Evolutionary conservation across 495 filamentous ascomycete genomes (phyloP).

Genomic region (Aspergillus heteromorphus): DNA sequence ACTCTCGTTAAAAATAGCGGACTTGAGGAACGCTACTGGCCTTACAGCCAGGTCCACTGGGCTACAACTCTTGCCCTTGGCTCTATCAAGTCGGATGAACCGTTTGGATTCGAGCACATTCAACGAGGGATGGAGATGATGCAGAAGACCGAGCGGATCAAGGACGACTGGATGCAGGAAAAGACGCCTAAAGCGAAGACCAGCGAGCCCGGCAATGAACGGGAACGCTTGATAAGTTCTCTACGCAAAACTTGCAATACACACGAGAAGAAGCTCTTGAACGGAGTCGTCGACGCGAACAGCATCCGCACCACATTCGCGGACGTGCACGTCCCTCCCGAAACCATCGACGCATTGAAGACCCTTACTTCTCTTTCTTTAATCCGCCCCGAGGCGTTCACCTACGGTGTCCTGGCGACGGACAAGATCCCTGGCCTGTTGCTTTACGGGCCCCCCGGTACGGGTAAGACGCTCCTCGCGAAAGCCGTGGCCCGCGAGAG

Average conservation of each 20-base stretch:
- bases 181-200: constrained; percentile 25
- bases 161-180: constrained; percentile 35
- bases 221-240: constrained; percentile 32
- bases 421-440: constrained; percentile 87
- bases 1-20: constrained; percentile 35
- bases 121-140: constrained; percentile 33
- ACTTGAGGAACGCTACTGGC: constrained; percentile 51
- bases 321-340: constrained; percentile 72
- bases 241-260: constrained; percentile 54
- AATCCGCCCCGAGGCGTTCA: constrained; percentile 86
- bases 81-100: constrained; percentile 35
- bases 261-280: constrained; percentile 78
- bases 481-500: constrained; percentile 95
- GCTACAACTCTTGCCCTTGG: constrained; percentile 58
- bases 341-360: constrained; percentile 84
- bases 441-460: constrained; percentile 91
- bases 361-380: constrained; percentile 86
- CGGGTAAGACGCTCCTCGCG: constrained; percentile 90
- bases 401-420: constrained; percentile 87
- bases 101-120: constrained; percentile 38
- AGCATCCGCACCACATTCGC: constrained; percentile 81
- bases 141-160: constrained; percentile 29
- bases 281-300: constrained; percentile 72
- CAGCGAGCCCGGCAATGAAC: constrained; percentile 22
- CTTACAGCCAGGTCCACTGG: constrained; percentile 57